Base-by-base conservation (phyloP, 495 filamentous ascomycete species). In the Penicillium egyptiacum region DNA sequence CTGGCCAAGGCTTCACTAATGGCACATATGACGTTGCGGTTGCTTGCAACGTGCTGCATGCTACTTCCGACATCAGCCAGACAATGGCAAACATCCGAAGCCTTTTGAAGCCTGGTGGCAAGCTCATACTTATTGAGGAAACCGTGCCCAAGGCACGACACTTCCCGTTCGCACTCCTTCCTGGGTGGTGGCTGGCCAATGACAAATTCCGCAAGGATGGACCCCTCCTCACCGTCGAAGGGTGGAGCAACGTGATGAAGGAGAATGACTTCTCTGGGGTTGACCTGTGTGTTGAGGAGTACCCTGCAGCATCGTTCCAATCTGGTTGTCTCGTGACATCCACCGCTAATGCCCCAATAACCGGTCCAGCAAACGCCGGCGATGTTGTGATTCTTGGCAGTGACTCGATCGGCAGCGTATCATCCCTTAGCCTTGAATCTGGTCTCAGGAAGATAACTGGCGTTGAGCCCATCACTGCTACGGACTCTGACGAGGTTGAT, bases 31-130 rank as follows among this genome's bases (percentile, higher is more conserved):
- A 84, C 46, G 42, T 83, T 23, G 70, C 84, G 11, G 62, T 85
- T n/a, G 76, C 81, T 1, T 77, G 69, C 40, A 74, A 82, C 50
- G 78, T 79, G 4, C 58, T 86, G 2, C 83, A 85, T 47, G 77
- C 82, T 1, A 83, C 81, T 1, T 65, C 69, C 25, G 70, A 70
- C 9, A 71, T 81, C 52, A 58, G 65, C 28, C 63, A 70, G 11
- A 82, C 80, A 2, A 77, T 85, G 73, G 52, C 61, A 9, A 76
- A 81, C 40, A 66, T 73, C 2, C 68, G 72, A 0, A 56, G 52
- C 1, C 50, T 79, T 17, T 55, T 81, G 31, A 75, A 71, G 55
- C 72, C 57, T 55, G 61, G 72, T 57, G 51, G 65, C 59, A 57
- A 69, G 25, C 23, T 69, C 28, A 25, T 69, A 22, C 37, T 69